Conservation (phyloP, 2,329 filamentous ascomycete genomes). For the Sclerotinia trifoliorum region DNA sequence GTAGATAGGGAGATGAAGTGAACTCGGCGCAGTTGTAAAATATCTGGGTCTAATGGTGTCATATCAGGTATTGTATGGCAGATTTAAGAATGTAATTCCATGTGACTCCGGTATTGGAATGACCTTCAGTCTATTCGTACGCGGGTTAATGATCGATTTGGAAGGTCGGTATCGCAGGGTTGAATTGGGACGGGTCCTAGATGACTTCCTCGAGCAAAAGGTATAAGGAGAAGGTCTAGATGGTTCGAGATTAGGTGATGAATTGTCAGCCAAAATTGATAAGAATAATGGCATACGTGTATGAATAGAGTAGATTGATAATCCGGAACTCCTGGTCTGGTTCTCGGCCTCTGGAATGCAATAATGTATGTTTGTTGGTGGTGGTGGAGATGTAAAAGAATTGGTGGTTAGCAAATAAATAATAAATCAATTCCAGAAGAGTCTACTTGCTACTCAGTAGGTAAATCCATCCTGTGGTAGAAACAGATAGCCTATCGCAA, state of each 20-base stretch:
- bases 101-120: too few relatives aligned
- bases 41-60: neutral
- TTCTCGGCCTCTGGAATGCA: neutral
- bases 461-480: too few relatives aligned
- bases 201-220: neutral
- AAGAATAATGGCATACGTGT: neutral
- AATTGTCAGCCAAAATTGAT: conserved; percentile 7
- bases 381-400: neutral
- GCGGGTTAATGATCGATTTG: neutral
- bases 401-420: neutral
- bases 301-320: neutral
- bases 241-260: neutral
- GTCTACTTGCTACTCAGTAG: too few relatives aligned
- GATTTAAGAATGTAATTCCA: too few relatives aligned
- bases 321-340: neutral
- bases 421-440: neutral
- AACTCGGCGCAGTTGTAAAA: neutral
- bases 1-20: neutral
- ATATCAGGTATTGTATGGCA: neutral
- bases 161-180: neutral
- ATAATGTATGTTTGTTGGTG: neutral
- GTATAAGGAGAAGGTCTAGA: conserved; percentile 5
- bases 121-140: neutral
- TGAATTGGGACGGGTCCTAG: neutral
- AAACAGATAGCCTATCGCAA: neutral